Base-by-base conservation (phyloP, 2,329 filamentous ascomycete species). In the Lachnellula cervina region DNA sequence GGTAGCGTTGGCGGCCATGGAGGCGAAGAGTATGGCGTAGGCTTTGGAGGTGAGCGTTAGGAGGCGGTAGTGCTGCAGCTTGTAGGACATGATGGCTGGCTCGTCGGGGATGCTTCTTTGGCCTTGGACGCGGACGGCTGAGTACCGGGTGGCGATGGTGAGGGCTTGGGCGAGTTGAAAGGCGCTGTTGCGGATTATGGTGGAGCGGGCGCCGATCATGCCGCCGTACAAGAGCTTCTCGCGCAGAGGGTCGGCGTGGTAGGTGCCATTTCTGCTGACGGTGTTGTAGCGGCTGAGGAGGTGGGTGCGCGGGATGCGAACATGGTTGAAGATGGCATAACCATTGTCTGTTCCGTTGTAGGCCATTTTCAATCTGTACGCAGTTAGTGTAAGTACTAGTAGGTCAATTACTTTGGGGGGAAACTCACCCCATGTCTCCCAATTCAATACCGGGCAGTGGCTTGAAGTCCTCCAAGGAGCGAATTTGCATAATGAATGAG, bases 141-240 rank as follows among this genome's bases (percentile, higher is more conserved):
- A 70, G 59, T 71, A 73, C 21, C 70, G 65, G 46, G 67, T 68
- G 13, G 69, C 67, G 28, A 70, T 71, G 16, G 69, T 66, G n/a
- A 71, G 66, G 3, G 70, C 70, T 50, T 66, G 66, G 6, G 69
- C 64, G 23, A 72, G 59, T 25, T 64, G 57, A 55, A 67, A 69
- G 8, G 64, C 66, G 11, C 60, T 61, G 25, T 57, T 59, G 32
- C 63, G 60, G 4, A 65, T 62, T 47, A 73, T 68, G 17, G 66
- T 61, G 9, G 61, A 61, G 7, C 70, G 65, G 9, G 69, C 62
- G 16, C 62, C 65, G n/a, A 71, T 62, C 70, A 72, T 71, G 13
- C 65, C 67, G 3, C 66, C 67, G 46, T 71, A 72, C 4, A 69
- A 62, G 4, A 70, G 63, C 54, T 69, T 65, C 45, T 72, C 70